A percentile compares a stretch with the other conserved stretches of the same genome.
Conservation (phyloP, 345 rosid genomes). For the Hibiscus tridactylites region DNA sequence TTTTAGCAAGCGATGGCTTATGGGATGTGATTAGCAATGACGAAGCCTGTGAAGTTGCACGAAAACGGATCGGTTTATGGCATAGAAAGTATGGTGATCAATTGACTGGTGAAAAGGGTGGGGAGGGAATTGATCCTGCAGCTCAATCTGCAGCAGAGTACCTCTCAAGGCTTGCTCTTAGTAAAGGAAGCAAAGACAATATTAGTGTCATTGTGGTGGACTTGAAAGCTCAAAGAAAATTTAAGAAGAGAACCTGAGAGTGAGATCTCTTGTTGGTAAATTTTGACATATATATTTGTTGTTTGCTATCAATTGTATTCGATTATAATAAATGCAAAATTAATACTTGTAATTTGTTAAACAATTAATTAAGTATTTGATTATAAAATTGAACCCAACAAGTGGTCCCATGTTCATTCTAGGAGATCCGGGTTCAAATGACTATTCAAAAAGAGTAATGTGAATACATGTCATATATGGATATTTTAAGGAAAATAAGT, state of each 20-base stretch:
- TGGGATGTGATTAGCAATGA: constrained; percentile 75
- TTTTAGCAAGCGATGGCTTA: constrained; percentile 75
- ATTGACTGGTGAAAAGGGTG: constrained; percentile 23
- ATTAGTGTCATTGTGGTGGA: neutral
- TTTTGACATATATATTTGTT: neutral
- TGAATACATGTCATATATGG: too few species aligned
- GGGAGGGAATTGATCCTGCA: constrained; percentile 12
- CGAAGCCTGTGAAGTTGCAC: constrained; percentile 50
- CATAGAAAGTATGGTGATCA: constrained; percentile 44
- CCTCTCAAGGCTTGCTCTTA: constrained; percentile 3
- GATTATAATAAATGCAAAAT: too few species aligned
- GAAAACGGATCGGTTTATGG: constrained; percentile 52
- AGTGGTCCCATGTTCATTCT: too few species aligned
- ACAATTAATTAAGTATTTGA: too few species aligned
- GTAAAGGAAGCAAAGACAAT: neutral
- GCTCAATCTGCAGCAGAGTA: constrained; percentile 2
- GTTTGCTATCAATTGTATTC: too few species aligned
- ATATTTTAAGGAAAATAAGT: too few species aligned
- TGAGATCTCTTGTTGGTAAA: neutral
- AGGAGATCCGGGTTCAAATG: too few species aligned
- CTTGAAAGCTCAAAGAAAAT: neutral
- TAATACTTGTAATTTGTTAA: too few species aligned
- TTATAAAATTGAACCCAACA: too few species aligned
- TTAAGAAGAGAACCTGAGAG: neutral
- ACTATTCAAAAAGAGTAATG: too few species aligned